Evolutionary conservation across 2,329 filamentous ascomycete species (phyloP).

Genomic region (Nothophaeocryptopus gaeumannii): DNA sequence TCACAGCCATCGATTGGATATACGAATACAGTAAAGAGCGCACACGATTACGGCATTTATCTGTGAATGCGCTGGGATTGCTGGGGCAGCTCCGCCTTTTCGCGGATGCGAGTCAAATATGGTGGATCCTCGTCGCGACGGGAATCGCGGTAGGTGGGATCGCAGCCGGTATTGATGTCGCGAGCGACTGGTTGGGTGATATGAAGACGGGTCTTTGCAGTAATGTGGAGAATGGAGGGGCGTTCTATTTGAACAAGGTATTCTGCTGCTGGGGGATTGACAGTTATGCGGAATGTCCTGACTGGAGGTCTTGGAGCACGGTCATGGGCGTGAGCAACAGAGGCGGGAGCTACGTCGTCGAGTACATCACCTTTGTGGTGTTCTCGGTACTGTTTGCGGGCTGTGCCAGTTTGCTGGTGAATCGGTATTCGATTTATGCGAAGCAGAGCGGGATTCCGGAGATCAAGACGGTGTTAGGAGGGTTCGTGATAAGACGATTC

Average conservation of each 20-base stretch:
- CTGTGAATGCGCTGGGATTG: constrained; percentile 66
- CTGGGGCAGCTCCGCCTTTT: constrained; percentile 70
- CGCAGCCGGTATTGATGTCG: constrained; percentile 85
- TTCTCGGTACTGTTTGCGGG: constrained; percentile 83
- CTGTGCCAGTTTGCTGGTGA: constrained; percentile 74
- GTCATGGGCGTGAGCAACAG: constrained; percentile 65
- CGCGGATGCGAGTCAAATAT: constrained; percentile 84
- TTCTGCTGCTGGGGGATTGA: constrained; percentile 96
- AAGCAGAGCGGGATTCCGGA: constrained; percentile 96
- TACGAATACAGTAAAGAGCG: constrained; percentile 98
- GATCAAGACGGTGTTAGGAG: constrained; percentile 93
- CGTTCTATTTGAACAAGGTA: constrained; percentile 82
- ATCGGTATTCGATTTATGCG: constrained; percentile 80
- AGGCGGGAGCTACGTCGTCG: constrained; percentile 74
- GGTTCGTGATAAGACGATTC: constrained; percentile 86
- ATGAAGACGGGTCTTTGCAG: constrained; percentile 87
- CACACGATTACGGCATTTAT: constrained; percentile 75
- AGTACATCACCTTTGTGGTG: constrained; percentile 83
- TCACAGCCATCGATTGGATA: constrained; percentile 99
- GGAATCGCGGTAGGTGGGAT: constrained; percentile 80
- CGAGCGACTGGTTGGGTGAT: constrained; percentile 89
- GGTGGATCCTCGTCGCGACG: constrained; percentile 82
- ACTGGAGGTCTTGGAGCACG: constrained; percentile 82
- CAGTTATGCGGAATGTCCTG: constrained; percentile 71
- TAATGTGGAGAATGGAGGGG: constrained; percentile 69